phyloP scores from a whole-genome alignment of 192 early-diverging fungal species.

The Backusella westeae region DNA sequence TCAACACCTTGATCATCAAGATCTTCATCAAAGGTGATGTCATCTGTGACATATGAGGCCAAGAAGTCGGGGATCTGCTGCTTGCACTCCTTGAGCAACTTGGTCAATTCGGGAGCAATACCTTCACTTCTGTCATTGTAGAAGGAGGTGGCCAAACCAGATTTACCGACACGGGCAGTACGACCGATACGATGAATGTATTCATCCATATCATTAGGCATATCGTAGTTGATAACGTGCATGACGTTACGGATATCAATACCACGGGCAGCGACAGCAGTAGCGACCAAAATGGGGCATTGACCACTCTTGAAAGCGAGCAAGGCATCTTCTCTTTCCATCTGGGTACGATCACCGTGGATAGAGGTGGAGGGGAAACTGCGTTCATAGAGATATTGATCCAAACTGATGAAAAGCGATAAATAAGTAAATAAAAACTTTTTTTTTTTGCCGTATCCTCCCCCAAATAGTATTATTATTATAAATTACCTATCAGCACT shows the following conservation, averaged over 20 bases:
- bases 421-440: slow-evolving; percentile 24
- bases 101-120: slow-evolving; percentile 50
- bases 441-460: background rate
- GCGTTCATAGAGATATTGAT: slow-evolving; percentile 63
- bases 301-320: slow-evolving; percentile 65
- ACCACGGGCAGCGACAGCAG: slow-evolving; percentile 77
- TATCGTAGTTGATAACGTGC: slow-evolving; percentile 80
- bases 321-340: slow-evolving; percentile 75
- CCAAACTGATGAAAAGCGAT: slow-evolving; percentile 41
- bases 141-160: slow-evolving; percentile 57
- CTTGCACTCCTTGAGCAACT: slow-evolving; percentile 51
- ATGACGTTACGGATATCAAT: slow-evolving; percentile 75
- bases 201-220: slow-evolving; percentile 75
- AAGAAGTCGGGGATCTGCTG: slow-evolving; percentile 70
- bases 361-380: slow-evolving; percentile 81
- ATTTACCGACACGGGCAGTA: slow-evolving; percentile 63
- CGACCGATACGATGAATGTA: slow-evolving; percentile 76
- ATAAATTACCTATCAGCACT: slow-evolving; percentile 69
- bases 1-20: slow-evolving; percentile 33
- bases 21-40: slow-evolving; percentile 35
- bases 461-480: slow-evolving; percentile 45
- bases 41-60: slow-evolving; percentile 22
- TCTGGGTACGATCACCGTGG: slow-evolving; percentile 81
- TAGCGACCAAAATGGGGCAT: slow-evolving; percentile 67
- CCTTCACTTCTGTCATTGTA: slow-evolving; percentile 44